These are phyloP conservation scores for Leccinellum albellum DNA, from an alignment of 768 basidiomycete species.

Conservation along the genomic window DNA sequence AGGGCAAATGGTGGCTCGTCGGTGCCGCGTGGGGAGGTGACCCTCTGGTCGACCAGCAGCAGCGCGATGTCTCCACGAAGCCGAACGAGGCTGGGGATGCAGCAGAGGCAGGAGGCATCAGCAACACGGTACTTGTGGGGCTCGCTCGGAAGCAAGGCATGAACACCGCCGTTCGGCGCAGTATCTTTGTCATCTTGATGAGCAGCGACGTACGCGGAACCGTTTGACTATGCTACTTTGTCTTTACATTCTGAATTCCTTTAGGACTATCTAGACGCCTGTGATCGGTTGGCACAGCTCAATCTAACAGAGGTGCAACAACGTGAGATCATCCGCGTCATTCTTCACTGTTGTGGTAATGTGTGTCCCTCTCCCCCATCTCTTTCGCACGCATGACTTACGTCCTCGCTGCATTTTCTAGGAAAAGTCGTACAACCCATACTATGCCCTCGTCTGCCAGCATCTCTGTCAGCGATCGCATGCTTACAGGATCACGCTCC, in stretches of 20 bases:
- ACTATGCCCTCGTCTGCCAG: slow-evolving; percentile 86
- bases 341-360: slow-evolving; percentile 89
- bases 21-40: slow-evolving; percentile 95
- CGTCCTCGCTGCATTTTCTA: background rate
- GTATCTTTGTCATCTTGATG: slow-evolving; percentile 93
- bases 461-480: slow-evolving; percentile 78
- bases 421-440: slow-evolving; percentile 95
- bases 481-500: slow-evolving; percentile 86
- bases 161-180: slow-evolving; percentile 94
- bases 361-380: slow-evolving; percentile 42
- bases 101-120: slow-evolving; percentile 28
- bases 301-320: slow-evolving; percentile 87
- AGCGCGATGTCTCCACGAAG: slow-evolving; percentile 30
- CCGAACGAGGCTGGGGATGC: slow-evolving; percentile 25
- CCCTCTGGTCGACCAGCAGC: slow-evolving; percentile 74
- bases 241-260: background rate
- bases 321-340: slow-evolving; percentile 89
- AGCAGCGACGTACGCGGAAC: slow-evolving; percentile 74
- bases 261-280: slow-evolving; percentile 96
- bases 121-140: slow-evolving; percentile 51
- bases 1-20: slow-evolving; percentile 98
- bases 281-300: slow-evolving; percentile 78
- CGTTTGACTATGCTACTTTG: background rate
- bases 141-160: slow-evolving; percentile 95
- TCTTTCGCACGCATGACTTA: background rate